These are phyloP conservation scores for Xylogone sp. DNA, from an alignment of 2,329 filamentous ascomycete species.

Conservation along the genomic window DNA sequence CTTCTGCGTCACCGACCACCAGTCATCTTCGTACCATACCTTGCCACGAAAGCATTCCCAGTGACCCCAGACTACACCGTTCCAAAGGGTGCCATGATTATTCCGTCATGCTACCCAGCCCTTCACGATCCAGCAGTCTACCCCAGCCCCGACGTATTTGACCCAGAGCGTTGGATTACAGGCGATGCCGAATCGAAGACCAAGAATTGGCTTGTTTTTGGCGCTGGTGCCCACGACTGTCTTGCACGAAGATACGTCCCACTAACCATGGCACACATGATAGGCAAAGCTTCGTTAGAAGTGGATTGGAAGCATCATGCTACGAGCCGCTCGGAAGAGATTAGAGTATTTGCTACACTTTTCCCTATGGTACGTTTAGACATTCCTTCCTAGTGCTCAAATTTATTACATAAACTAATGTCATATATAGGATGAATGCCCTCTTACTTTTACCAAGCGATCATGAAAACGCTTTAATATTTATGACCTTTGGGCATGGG, in stretches of 20 bases:
- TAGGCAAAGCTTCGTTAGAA: slow-evolving; percentile 83
- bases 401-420: slow-evolving; percentile 11
- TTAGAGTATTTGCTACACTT: slow-evolving; percentile 97
- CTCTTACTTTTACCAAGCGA: slow-evolving; percentile 61
- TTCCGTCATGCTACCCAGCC: slow-evolving; percentile 85
- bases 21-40: slow-evolving; percentile 94
- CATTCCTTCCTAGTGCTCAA: slow-evolving; percentile 1
- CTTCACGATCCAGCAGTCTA: slow-evolving; percentile 93
- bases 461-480: too few relatives aligned
- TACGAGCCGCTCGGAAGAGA: slow-evolving; percentile 85
- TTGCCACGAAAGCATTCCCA: slow-evolving; percentile 92
- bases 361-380: slow-evolving; percentile 88
- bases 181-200: slow-evolving; percentile 76
- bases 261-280: slow-evolving; percentile 81
- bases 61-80: slow-evolving; percentile 86
- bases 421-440: slow-evolving; percentile 69
- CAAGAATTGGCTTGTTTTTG: slow-evolving; percentile 98
- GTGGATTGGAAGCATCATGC: slow-evolving; percentile 88
- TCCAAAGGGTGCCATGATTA: slow-evolving; percentile 91
- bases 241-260: slow-evolving; percentile 90
- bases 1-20: slow-evolving; percentile 91
- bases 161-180: slow-evolving; percentile 87
- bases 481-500: too few relatives aligned
- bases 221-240: slow-evolving; percentile 94
- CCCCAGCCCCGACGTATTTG: slow-evolving; percentile 80